Evolutionary conservation across 78 protist genomes (phyloP), one percentile per base, ranked within the genome.

Genomic region (Monosiga brevicollis): DNA sequence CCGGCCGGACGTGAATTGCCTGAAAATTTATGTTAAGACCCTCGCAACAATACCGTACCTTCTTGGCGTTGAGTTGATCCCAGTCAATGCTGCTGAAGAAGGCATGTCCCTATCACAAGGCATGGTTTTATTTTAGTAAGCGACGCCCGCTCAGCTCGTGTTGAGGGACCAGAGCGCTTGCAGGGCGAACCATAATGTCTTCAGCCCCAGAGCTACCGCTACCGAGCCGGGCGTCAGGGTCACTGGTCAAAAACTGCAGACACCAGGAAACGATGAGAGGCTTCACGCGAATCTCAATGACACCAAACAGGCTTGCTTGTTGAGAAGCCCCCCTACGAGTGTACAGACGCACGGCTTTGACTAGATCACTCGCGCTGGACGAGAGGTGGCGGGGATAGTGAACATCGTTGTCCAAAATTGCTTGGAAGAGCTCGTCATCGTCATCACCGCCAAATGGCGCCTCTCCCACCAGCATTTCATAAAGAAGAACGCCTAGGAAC

Each of bases 61-160:
- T 25, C 26, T 34, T 9, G 29, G 26, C 78, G 34, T 72, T 39
- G 41, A 83, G n/a, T 2, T 1, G 49, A 32, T 29, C 6, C 86
- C 86, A 95, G 79, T 93, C 89, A 55, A 95, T 23, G 22, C 42
- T 6, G 26, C 10, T 11, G 81, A 95, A 95, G 84, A 86, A 95
- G 3, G 82, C 85, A 43, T 93, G 96, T n/a, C 22, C 22, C 20
- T 34, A 38, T 0, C n/a, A 42, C 79, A 88, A 35, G 1, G 0
- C n/a, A n/a, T n/a, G 2, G 38, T 39, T 23, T 85, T 36, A 3
- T n/a, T 38, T 10, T 91, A 84, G 36, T 92, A 81, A 37, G 54
- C 25, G 3, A 0, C 3, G 10, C 88, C 9, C 25, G 32, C 1
- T 32, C 0, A 22, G 38, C 1, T 22, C 42, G 42, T 1, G 39